Conservation (phyloP, 805 yeast species). For the Sugiyamaella valdiviana region DNA sequence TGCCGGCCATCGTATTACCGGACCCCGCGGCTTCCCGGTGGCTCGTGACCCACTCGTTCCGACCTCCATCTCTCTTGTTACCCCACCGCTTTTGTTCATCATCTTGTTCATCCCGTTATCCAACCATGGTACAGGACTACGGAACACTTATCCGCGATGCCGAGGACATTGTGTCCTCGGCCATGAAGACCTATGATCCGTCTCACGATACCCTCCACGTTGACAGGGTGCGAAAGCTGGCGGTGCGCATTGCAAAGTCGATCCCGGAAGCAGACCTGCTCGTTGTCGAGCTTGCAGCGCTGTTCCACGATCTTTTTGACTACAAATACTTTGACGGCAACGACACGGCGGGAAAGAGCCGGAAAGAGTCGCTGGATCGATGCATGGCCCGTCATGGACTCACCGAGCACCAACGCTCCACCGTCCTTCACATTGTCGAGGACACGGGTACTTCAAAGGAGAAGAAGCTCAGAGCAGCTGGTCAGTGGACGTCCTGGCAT, state of each 20-base stretch:
- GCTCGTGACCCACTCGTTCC: not conserved
- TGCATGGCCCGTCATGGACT: conserved; percentile 17
- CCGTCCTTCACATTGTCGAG: conserved; percentile 23
- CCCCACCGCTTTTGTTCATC: not conserved
- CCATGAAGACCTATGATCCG: conserved; percentile 28
- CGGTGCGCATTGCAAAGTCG: conserved; percentile 22
- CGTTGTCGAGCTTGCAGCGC: conserved; percentile 30
- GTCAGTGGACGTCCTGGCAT: conserved; percentile 30
- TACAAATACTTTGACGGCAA: conserved; percentile 26
- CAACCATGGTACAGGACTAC: not conserved
- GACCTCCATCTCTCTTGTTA: not conserved
- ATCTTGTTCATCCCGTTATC: not conserved
- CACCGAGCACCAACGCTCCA: conserved; percentile 9
- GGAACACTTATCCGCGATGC: conserved; percentile 5
- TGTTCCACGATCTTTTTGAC: conserved; percentile 32
- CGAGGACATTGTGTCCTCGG: conserved; percentile 11
- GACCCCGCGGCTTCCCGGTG: not conserved
- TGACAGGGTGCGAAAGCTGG: conserved; percentile 27
- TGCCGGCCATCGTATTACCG: not conserved
- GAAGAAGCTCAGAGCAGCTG: conserved; percentile 20
- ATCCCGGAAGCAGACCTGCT: conserved; percentile 16
- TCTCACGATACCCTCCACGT: conserved; percentile 32
- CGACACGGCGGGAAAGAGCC: conserved; percentile 2
- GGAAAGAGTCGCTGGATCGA: not conserved
- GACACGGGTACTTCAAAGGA: conserved; percentile 27